Conservation (phyloP, 2,329 filamentous ascomycete species). For the Fusarium longipes region DNA sequence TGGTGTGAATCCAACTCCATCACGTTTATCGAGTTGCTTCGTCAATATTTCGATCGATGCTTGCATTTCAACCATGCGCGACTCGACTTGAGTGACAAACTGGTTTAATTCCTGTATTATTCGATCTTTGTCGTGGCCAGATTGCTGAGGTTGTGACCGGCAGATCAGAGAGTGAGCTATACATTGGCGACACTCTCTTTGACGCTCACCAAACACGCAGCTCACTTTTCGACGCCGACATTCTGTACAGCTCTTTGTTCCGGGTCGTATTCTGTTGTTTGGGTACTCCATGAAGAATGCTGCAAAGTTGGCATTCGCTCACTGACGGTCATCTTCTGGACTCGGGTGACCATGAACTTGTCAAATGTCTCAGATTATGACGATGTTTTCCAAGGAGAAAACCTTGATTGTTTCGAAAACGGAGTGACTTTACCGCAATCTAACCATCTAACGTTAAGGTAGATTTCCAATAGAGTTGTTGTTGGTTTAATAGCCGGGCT, state of each 20-base stretch:
- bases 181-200: conserved; percentile 57
- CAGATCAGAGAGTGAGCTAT: conserved; percentile 57
- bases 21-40: not conserved
- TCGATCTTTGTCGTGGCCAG: not conserved
- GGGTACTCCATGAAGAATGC: not conserved
- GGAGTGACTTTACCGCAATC: not conserved
- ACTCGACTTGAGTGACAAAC: conserved; percentile 10
- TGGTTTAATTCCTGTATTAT: conserved; percentile 1
- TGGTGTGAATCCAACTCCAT: not conserved
- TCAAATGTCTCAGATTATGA: conserved; percentile 3
- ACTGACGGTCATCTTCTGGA: too few relatives aligned
- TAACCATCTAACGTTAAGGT: too few relatives aligned
- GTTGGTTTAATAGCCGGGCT: too few relatives aligned
- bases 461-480: too few relatives aligned
- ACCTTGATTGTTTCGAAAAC: not conserved
- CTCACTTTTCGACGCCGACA: conserved; percentile 62
- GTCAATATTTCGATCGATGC: conserved; percentile 6
- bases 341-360: too few relatives aligned
- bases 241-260: conserved; percentile 52
- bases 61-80: conserved; percentile 21
- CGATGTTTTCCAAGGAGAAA: not conserved
- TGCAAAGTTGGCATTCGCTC: too few relatives aligned
- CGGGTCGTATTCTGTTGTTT: conserved; percentile 47
- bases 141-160: conserved; percentile 52
- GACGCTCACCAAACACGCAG: conserved; percentile 56